Percentiles rank a stretch among this genome's conserved stretches.
phyloP scores from a whole-genome alignment of 805 yeast genomes.

The Jamesozyma jinghongensis region DNA sequence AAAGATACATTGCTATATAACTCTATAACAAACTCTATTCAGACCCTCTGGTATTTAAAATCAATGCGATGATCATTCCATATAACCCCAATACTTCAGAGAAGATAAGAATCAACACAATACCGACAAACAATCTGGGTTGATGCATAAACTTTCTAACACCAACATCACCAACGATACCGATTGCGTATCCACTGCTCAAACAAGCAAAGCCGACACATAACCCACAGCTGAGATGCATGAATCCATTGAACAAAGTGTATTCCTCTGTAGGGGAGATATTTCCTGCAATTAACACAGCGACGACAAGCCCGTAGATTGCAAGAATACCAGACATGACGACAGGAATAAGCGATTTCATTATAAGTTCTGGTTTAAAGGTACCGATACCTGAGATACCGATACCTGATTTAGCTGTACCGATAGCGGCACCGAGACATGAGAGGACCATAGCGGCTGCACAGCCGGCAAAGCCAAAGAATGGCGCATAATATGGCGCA shows the following conservation, averaged over 20 bases:
- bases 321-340: conserved; percentile 97
- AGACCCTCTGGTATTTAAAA: conserved; percentile 82
- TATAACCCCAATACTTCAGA: conserved; percentile 86
- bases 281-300: conserved; percentile 90
- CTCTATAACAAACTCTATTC: too few species aligned
- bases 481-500: conserved; percentile 90
- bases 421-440: conserved; percentile 97
- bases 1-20: too few species aligned
- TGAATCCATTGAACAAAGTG: conserved; percentile 89
- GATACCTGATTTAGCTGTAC: conserved; percentile 96
- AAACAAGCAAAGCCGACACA: conserved; percentile 95
- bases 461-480: conserved; percentile 96
- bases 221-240: conserved; percentile 94
- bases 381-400: conserved; percentile 98
- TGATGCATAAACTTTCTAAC: conserved; percentile 83
- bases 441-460: conserved; percentile 85
- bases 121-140: conserved; percentile 81
- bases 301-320: conserved; percentile 93
- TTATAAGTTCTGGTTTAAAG: conserved; percentile 91
- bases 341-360: conserved; percentile 93
- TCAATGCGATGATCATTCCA: conserved; percentile 92
- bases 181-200: conserved; percentile 95
- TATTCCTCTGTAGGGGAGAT: conserved; percentile 70
- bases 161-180: conserved; percentile 90
- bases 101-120: conserved; percentile 79